Evolutionary conservation across 805 yeast species (phyloP).

Genomic region (Wickerhamiella allomyrinae): DNA sequence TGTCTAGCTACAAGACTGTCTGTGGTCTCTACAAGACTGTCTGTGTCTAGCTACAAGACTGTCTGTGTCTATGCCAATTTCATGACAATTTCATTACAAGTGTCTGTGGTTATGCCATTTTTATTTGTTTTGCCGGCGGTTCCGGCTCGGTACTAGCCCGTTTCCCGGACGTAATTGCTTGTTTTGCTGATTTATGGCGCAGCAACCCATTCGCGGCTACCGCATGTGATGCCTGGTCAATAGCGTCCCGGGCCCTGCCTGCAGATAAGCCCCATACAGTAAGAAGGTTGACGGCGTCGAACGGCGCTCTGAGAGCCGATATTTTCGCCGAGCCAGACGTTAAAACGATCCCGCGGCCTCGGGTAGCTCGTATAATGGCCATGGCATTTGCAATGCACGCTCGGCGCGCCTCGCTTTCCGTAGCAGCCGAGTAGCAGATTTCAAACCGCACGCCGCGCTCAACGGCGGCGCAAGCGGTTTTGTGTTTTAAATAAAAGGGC

Average conservation of each 20-base stretch:
- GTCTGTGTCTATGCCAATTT: no score
- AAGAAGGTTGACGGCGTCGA: conserved; percentile 54
- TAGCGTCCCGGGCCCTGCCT: conserved; percentile 43
- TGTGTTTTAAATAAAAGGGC: conserved; percentile 70
- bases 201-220: conserved; percentile 63
- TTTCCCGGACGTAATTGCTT: conserved; percentile 29
- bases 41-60: no score
- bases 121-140: neutral
- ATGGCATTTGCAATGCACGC: conserved; percentile 58
- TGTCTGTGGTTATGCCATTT: neutral
- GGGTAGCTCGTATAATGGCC: conserved; percentile 63
- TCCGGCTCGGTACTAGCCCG: neutral
- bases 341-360: conserved; percentile 65
- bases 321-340: conserved; percentile 54
- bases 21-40: no score
- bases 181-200: conserved; percentile 63
- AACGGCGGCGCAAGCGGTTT: conserved; percentile 68
- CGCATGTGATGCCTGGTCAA: conserved; percentile 45
- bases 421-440: conserved; percentile 43
- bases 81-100: no score
- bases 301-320: conserved; percentile 40
- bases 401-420: conserved; percentile 35
- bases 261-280: conserved; percentile 57
- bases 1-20: no score
- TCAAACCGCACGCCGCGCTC: conserved; percentile 76